A percentile compares a stretch with the other conserved stretches of the same genome.
Evolutionary conservation across 345 rosid genomes (phyloP).

Genomic region (Heritiera littoralis): DNA sequence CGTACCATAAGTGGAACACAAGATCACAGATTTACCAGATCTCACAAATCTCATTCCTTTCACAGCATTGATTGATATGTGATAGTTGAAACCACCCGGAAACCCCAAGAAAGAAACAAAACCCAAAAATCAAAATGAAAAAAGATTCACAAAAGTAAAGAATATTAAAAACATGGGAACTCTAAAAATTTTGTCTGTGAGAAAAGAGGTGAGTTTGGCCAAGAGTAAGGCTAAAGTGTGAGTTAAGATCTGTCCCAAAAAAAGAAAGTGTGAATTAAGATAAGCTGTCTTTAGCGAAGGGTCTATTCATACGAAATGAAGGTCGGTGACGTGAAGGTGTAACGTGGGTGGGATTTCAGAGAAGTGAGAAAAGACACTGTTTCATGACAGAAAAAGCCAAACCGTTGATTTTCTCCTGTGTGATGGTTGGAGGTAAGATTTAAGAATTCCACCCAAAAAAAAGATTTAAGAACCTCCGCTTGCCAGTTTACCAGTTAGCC

Average conservation of each 20-base stretch:
- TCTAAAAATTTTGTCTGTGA: conserved; percentile 11
- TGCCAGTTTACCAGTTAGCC: conserved; percentile 30
- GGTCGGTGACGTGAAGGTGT: conserved; percentile 14
- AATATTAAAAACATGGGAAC: not conserved
- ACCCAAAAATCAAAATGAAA: not conserved
- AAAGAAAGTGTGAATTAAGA: conserved; percentile 17
- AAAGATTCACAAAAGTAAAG: not conserved
- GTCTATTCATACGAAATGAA: not conserved
- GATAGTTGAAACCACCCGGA: not conserved
- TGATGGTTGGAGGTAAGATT: not conserved
- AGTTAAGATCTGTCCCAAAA: not conserved
- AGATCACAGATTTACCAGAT: not conserved
- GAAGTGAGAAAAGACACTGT: not conserved
- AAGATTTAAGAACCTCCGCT: conserved; percentile 26
- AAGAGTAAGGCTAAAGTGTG: conserved; percentile 20
- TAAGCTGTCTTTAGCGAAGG: not conserved
- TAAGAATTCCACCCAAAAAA: too few relatives aligned
- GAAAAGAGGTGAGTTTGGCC: conserved; percentile 19
- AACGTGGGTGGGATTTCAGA: conserved; percentile 21
- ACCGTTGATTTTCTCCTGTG: conserved; percentile 39
- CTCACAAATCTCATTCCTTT: not conserved
- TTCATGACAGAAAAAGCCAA: not conserved
- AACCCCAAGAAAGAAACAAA: not conserved
- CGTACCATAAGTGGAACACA: not conserved
- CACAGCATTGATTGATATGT: not conserved